phyloP scores from a whole-genome alignment of 805 yeast genomes.

The Maudiozyma pseudohumilis region DNA sequence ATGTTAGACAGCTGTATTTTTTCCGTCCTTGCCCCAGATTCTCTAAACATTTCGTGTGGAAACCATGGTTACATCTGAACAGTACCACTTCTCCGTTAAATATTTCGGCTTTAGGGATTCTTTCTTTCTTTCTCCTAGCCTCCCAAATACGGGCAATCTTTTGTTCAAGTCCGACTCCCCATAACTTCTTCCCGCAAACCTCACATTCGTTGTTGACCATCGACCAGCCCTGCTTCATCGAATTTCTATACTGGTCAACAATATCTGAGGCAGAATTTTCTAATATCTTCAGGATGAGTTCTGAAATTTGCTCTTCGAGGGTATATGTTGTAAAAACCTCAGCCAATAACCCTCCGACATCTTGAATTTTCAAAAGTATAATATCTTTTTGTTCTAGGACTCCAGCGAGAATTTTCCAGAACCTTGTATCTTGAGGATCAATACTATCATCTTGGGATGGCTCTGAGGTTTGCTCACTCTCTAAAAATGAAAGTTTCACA shows the following conservation, averaged over 20 bases:
- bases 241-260: conserved; percentile 34
- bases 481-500: conserved; percentile 15
- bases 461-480: conserved; percentile 9
- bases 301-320: conserved; percentile 50
- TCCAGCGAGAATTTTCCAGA: conserved; percentile 44
- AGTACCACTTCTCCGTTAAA: conserved; percentile 8
- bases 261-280: conserved; percentile 46
- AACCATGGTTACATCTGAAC: conserved; percentile 26
- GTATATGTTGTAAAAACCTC: conserved; percentile 57
- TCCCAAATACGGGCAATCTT: conserved; percentile 52
- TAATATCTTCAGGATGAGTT: conserved; percentile 42
- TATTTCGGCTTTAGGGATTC: not conserved
- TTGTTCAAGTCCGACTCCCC: conserved; percentile 55
- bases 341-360: conserved; percentile 47
- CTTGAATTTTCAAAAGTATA: conserved; percentile 44
- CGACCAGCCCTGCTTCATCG: conserved; percentile 55
- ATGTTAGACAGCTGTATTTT: conserved; percentile 17
- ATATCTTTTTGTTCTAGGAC: conserved; percentile 42
- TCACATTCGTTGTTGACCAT: conserved; percentile 50
- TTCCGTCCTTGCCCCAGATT: conserved; percentile 20
- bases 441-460: conserved; percentile 10
- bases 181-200: conserved; percentile 61
- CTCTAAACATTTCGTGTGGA: conserved; percentile 20
- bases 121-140: conserved; percentile 28
- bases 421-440: conserved; percentile 27